These are phyloP conservation scores for Lyophyllum semitale DNA, from an alignment of 768 basidiomycete genomes.

Conservation along the genomic window DNA sequence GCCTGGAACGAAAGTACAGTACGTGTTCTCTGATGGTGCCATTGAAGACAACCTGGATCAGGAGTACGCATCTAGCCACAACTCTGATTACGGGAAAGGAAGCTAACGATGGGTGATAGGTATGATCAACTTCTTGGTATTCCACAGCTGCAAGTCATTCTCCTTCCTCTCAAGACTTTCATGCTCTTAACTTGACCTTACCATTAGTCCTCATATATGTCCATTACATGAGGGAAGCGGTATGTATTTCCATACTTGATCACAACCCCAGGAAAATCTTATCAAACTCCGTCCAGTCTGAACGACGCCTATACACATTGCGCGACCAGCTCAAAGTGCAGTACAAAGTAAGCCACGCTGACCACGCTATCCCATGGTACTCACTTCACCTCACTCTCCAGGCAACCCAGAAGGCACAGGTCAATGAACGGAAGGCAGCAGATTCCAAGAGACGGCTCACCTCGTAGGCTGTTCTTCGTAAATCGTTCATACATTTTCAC, in stretches of 20 bases:
- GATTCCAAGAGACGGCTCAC: conserved; percentile 84
- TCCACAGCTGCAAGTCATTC: conserved; percentile 56
- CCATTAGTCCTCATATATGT: conserved; percentile 73
- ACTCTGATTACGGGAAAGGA: not conserved
- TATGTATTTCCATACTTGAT: conserved; percentile 26
- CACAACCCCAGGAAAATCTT: conserved; percentile 1
- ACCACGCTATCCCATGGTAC: not conserved
- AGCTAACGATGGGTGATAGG: conserved; percentile 31
- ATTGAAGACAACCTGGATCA: conserved; percentile 29
- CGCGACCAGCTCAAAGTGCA: conserved; percentile 78
- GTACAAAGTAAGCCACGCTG: conserved; percentile 44
- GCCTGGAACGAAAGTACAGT: conserved; percentile 18
- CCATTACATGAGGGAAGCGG: conserved; percentile 65
- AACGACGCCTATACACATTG: conserved; percentile 67
- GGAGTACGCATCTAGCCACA: conserved; percentile 30
- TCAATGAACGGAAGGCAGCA: conserved; percentile 72
- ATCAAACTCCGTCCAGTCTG: conserved; percentile 48
- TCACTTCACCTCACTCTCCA: conserved; percentile 40
- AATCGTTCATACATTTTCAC: not conserved
- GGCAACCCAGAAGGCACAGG: conserved; percentile 74
- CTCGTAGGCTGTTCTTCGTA: conserved; percentile 49
- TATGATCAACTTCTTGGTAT: conserved; percentile 74
- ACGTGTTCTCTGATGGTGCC: conserved; percentile 42
- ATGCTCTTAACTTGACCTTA: conserved; percentile 11
- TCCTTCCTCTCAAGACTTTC: not conserved